phyloP scores from a whole-genome alignment of 495 filamentous ascomycete genomes.

The Trichoderma orchidacearum region DNA sequence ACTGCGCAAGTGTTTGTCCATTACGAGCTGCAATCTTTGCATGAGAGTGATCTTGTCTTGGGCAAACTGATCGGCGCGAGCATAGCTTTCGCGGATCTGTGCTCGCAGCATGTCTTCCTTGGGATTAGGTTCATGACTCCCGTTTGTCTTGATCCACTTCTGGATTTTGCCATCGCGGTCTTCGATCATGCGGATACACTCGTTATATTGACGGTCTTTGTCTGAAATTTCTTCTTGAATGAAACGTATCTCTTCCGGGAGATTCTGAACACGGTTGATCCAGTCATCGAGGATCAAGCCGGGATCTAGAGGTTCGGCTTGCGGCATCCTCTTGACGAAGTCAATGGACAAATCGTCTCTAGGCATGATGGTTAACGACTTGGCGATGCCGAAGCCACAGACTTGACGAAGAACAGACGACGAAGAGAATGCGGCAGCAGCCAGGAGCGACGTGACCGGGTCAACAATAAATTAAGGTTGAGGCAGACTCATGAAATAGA shows the following conservation, averaged over 20 bases:
- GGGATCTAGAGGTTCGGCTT: constrained; percentile 50
- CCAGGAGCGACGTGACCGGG: background rate
- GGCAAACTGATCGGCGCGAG: constrained; percentile 57
- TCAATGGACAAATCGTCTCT: constrained; percentile 51
- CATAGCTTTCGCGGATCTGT: constrained; percentile 57
- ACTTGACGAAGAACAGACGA: background rate
- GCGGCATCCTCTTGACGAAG: constrained; percentile 39
- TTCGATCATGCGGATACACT: constrained; percentile 59
- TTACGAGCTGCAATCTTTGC: constrained; percentile 59
- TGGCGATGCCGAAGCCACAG: background rate
- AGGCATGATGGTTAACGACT: constrained; percentile 34
- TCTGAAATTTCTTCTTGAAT: constrained; percentile 87
- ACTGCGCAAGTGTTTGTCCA: constrained; percentile 81
- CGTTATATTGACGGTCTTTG: constrained; percentile 70
- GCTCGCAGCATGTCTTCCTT: constrained; percentile 68
- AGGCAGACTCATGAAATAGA: background rate
- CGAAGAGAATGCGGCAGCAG: background rate
- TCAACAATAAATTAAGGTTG: background rate
- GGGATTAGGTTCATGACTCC: constrained; percentile 67
- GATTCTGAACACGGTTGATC: constrained; percentile 71
- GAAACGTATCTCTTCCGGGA: constrained; percentile 84
- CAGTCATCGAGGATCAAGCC: constrained; percentile 87
- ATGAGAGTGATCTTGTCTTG: constrained; percentile 76
- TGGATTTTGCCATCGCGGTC: constrained; percentile 72
- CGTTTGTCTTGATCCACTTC: constrained; percentile 77